Conservation (phyloP, 768 basidiomycete species). For the Tulasnella sp. region DNA sequence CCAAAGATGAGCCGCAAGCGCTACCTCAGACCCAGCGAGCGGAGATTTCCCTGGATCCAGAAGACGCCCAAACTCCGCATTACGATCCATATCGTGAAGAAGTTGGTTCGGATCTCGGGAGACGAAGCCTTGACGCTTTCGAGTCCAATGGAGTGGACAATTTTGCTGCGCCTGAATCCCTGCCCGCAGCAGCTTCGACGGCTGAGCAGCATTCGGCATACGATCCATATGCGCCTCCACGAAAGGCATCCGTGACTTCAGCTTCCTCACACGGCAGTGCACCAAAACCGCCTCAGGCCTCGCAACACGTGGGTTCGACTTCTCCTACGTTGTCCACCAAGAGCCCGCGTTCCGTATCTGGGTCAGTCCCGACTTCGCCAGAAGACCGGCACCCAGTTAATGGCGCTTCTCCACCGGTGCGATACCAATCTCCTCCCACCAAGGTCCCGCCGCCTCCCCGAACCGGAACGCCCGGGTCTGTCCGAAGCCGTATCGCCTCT, state of each 20-base stretch:
- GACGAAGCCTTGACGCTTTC: not conserved
- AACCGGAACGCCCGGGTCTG: conserved; percentile 18
- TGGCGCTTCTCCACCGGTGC: not conserved
- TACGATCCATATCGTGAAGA: conserved; percentile 13
- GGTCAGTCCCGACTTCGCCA: not conserved
- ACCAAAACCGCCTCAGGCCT: not conserved
- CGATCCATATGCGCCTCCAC: conserved; percentile 5
- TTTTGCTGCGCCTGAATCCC: not conserved
- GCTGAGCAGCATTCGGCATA: not conserved
- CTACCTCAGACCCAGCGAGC: not conserved
- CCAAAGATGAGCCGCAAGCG: not conserved
- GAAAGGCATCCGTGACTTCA: not conserved
- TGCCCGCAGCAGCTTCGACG: not conserved
- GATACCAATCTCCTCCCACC: conserved; percentile 3
- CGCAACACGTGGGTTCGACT: not conserved
- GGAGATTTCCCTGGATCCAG: not conserved
- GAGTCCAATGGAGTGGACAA: not conserved
- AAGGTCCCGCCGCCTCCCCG: conserved; percentile 6
- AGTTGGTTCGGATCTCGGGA: not conserved
- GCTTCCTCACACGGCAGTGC: not conserved
- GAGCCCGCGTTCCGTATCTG: not conserved
- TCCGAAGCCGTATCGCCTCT: conserved; percentile 13
- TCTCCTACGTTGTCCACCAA: conserved; percentile 5
- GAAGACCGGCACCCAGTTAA: not conserved
- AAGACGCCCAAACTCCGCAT: not conserved